phyloP scores from a whole-genome alignment of 305 asterid species.

The Rubia tinctorum region DNA sequence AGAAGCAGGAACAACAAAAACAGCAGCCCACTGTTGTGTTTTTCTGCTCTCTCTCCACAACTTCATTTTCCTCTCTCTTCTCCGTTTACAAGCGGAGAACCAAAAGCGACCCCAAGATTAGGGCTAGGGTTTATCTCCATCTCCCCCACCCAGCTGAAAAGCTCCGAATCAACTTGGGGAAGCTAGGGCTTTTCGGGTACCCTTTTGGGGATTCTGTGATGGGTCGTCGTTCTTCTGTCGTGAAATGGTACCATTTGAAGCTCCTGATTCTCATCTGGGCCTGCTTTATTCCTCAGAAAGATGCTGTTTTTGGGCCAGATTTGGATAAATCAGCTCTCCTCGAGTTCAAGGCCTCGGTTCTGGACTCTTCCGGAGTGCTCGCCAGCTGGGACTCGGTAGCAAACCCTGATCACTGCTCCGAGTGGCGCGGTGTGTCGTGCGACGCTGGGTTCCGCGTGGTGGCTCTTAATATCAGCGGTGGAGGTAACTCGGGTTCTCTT shows the following conservation, averaged over 20 bases:
- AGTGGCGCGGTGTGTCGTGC: slow-evolving; percentile 71
- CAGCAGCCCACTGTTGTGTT: slow-evolving; percentile 17
- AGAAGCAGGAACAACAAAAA: slow-evolving; percentile 20
- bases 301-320: slow-evolving; percentile 43
- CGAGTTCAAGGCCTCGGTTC: slow-evolving; percentile 64
- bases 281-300: slow-evolving; percentile 39
- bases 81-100: slow-evolving; percentile 25
- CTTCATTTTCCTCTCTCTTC: slow-evolving; percentile 24
- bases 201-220: slow-evolving; percentile 53
- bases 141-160: slow-evolving; percentile 10
- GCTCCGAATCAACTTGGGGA: slow-evolving; percentile 17
- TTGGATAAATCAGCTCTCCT: slow-evolving; percentile 70
- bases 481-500: slow-evolving; percentile 48
- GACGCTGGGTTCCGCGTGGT: slow-evolving; percentile 59
- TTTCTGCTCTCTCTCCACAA: neutral
- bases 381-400: slow-evolving; percentile 49
- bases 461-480: slow-evolving; percentile 60
- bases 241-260: slow-evolving; percentile 62
- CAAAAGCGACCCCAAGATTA: slow-evolving; percentile 28
- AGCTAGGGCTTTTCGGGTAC: slow-evolving; percentile 37
- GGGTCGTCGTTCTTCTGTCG: slow-evolving; percentile 53
- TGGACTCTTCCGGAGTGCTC: slow-evolving; percentile 58
- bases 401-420: slow-evolving; percentile 49
- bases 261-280: slow-evolving; percentile 46
- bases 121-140: slow-evolving; percentile 24